Evolutionary conservation across 495 filamentous ascomycete species (phyloP), one percentile per base, ranked within the genome.

Genomic region (Lindgomyces ingoldianus): DNA sequence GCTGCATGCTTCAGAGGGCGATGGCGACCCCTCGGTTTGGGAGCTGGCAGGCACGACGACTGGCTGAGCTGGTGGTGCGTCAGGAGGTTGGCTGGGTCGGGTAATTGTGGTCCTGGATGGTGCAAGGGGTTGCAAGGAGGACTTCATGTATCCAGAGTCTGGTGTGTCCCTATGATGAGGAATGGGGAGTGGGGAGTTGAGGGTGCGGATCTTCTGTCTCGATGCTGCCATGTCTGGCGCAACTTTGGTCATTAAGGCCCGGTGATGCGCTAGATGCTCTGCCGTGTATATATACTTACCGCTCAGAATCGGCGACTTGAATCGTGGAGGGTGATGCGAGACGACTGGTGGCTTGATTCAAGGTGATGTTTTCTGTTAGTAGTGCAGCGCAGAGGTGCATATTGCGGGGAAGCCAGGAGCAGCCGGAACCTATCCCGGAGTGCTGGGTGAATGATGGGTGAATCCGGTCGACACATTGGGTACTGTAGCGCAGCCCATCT

Each of bases 21-120:
- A 61, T 41, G 68, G 68, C 25, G 57, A 62, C 55, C 61, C 67
- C 14, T 36, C 36, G 9, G 52, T 71, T 10, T 71, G 68, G 68
- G 60, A 52, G 30, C 42, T 52, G 22, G 56, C 33, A 6, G 33
- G 33, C 6, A 39, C 33, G 33, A 14, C 42, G 47, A 64, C 50
- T 30, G 60, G 63, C 54, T 66, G 68, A 70, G 67, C 6, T 4
- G 18, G 1, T 10, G 22, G 36, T 41, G 30, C 25, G 41, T 47
- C 27, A 3, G 44, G 27, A 26, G 33, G 16, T 16, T 24, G 1
- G 62, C 54, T 30, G 27, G 18, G 27, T 50, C 59, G 64, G 62
- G 55, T 59, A 60, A 54, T 60, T 60, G 55, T 60, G 62, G 55
- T 60, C 11, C 62, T 59, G 62, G 19, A 42, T 22, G 48, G 29